phyloP scores from a whole-genome alignment of 768 basidiomycete genomes.

The Leccinum boreale region DNA sequence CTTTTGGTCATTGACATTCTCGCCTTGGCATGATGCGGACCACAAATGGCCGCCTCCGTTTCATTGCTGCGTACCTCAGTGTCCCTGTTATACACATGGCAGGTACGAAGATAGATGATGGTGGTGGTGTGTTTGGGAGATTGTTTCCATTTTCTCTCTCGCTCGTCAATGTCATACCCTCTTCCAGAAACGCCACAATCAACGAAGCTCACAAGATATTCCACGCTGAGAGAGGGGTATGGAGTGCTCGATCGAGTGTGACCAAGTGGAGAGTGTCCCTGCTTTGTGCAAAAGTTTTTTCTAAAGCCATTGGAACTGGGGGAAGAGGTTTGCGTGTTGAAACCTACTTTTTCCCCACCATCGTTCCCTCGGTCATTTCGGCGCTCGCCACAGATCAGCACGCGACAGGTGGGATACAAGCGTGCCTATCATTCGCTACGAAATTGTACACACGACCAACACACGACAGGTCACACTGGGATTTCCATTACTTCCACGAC shows the following conservation, averaged over 20 bases:
- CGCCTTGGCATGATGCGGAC: not conserved
- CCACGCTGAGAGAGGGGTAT: not conserved
- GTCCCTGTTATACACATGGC: conserved; percentile 2
- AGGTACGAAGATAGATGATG: not conserved
- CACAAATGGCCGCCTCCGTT: not conserved
- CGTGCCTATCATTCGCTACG: not conserved
- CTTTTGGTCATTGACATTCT: not conserved
- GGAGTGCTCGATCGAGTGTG: not conserved
- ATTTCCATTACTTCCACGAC: not conserved
- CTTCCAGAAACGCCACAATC: not conserved
- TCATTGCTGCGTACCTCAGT: not conserved
- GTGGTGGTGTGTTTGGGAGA: not conserved
- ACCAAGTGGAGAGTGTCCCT: not conserved
- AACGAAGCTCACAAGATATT: not conserved
- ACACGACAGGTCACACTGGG: not conserved
- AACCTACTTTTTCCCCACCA: not conserved
- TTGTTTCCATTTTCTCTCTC: conserved; percentile 1
- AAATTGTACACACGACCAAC: not conserved
- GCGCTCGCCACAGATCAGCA: not conserved
- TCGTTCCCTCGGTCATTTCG: conserved; percentile 4
- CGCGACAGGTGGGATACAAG: not conserved
- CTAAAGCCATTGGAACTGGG: not conserved
- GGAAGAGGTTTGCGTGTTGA: not conserved
- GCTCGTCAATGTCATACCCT: not conserved
- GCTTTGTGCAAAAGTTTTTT: not conserved